Conservation (phyloP, 139 green algal species). For the Desmodesmus armatus region DNA sequence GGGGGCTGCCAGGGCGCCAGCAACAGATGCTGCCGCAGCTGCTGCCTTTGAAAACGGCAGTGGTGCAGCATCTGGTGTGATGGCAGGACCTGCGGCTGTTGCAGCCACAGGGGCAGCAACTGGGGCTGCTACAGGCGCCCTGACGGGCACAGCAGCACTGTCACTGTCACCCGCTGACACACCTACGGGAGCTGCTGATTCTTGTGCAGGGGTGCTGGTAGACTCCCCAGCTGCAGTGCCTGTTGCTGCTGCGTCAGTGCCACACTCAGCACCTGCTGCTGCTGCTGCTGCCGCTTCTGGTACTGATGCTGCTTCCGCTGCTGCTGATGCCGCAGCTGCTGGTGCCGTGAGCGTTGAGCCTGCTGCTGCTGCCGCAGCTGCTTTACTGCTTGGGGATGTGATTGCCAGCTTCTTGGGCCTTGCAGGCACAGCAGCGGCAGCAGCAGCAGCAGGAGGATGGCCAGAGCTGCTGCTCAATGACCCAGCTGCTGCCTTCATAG, state of each 20-base stretch:
- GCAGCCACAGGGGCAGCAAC: background rate
- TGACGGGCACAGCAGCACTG: background rate
- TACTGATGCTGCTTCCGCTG: background rate
- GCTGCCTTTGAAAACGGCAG: conserved; percentile 12
- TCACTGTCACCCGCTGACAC: too few relatives aligned
- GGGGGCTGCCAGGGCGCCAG: too few relatives aligned
- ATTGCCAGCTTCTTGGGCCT: too few relatives aligned
- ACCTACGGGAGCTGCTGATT: too few relatives aligned
- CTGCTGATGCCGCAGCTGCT: background rate
- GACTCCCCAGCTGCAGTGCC: too few relatives aligned
- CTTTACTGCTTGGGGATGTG: too few relatives aligned
- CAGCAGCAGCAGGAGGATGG: too few relatives aligned
- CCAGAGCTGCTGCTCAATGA: too few relatives aligned
- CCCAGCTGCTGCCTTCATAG: too few relatives aligned
- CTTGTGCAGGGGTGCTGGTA: too few relatives aligned
- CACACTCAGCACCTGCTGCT: background rate
- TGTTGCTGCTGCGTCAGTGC: background rate
- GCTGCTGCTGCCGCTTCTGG: background rate
- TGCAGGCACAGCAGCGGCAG: too few relatives aligned
- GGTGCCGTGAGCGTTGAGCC: background rate
- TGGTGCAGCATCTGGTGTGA: too few relatives aligned
- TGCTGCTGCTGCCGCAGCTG: background rate
- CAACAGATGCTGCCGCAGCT: background rate
- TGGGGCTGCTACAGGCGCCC: background rate
- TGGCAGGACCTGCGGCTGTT: background rate